A percentile compares a stretch with the other conserved stretches of the same genome.
Conservation (phyloP, 768 basidiomycete genomes). For the Tricholoma matsutake region DNA sequence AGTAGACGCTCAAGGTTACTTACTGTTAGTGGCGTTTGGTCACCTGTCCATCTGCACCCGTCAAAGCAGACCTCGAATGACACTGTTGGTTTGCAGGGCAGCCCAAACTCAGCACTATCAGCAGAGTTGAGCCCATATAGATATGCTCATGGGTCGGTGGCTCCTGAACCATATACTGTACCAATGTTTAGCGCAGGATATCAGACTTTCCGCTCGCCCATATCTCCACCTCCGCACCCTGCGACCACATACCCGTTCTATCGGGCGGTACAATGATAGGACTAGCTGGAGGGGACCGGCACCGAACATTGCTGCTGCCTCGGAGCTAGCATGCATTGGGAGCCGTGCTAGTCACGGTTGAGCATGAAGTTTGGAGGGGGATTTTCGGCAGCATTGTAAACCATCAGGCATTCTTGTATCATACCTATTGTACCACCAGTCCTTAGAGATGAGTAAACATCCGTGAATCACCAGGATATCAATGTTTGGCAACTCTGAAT, state of each 20-base stretch:
- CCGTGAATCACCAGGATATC: no score
- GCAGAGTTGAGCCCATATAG: conserved; percentile 11
- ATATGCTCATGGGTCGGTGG: background rate
- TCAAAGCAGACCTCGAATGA: conserved; percentile 10
- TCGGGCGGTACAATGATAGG: conserved; percentile 7
- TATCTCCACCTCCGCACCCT: background rate
- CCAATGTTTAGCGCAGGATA: conserved; percentile 7
- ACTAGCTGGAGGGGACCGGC: conserved; percentile 6
- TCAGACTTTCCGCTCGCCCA: conserved; percentile 3
- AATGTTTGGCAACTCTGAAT: no score
- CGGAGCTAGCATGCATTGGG: conserved; percentile 1
- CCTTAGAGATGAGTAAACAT: no score
- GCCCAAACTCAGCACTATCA: conserved; percentile 6
- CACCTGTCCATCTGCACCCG: background rate
- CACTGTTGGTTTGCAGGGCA: conserved; percentile 5
- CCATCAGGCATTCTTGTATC: no score
- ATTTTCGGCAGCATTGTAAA: no score
- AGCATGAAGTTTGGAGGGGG: no score
- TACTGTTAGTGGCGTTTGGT: conserved; percentile 7
- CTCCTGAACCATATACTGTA: background rate
- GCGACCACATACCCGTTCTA: conserved; percentile 14
- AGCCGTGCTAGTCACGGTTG: background rate
- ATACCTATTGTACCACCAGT: no score
- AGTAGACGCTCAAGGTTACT: background rate
- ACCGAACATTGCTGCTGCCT: conserved; percentile 4